phyloP scores from a whole-genome alignment of 2,329 filamentous ascomycete species.

The Cladophialophora immunda region DNA sequence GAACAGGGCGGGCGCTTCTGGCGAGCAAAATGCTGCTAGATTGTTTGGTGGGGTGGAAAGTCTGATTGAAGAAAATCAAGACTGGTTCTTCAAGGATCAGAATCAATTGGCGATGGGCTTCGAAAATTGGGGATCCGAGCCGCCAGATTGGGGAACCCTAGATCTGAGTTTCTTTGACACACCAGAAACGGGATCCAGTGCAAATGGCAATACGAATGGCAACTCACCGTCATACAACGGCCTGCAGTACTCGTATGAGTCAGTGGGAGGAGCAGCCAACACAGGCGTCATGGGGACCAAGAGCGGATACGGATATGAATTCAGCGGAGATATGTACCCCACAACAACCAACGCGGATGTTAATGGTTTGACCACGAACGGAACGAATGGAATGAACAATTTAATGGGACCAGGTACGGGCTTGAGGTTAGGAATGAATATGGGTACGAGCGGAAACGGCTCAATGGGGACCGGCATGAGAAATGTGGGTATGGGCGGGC shows the following conservation, averaged over 20 bases:
- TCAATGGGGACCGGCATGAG: background rate
- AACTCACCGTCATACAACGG: constrained; percentile 31
- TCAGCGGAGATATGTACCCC: constrained; percentile 3
- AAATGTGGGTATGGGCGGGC: constrained; percentile 5
- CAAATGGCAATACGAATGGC: constrained; percentile 22
- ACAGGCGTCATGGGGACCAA: background rate
- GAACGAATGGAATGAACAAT: constrained; percentile 3
- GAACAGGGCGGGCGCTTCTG: constrained; percentile 41
- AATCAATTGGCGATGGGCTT: constrained; percentile 68
- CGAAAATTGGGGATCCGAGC: constrained; percentile 63
- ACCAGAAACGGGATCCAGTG: constrained; percentile 14
- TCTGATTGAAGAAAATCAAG: constrained; percentile 69
- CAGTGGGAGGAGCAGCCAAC: background rate
- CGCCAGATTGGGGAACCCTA: constrained; percentile 37
- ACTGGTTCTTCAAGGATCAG: constrained; percentile 72
- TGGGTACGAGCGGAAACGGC: background rate
- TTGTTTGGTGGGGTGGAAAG: constrained; percentile 69
- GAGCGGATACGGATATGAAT: background rate
- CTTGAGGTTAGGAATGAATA: constrained; percentile 11
- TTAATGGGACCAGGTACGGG: constrained; percentile 5
- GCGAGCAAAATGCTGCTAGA: constrained; percentile 56
- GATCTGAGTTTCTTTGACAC: constrained; percentile 35
- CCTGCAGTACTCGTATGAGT: constrained; percentile 21
- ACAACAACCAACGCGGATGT: constrained; percentile 1
- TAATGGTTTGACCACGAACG: constrained; percentile 1